These are phyloP conservation scores for Begonia loranthoides DNA, from an alignment of 306 rosid genomes.

Conservation along the genomic window DNA sequence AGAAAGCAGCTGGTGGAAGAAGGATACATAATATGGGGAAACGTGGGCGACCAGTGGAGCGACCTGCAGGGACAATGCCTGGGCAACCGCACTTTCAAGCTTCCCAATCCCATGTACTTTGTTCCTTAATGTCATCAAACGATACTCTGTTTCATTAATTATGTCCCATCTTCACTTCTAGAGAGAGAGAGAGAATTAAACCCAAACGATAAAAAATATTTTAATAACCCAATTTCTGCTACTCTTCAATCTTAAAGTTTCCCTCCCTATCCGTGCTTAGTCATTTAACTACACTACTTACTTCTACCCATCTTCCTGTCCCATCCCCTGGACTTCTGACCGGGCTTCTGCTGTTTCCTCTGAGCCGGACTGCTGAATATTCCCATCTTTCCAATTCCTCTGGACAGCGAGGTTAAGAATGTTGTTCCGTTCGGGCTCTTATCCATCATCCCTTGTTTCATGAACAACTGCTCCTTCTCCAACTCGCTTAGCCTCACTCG, in stretches of 20 bases:
- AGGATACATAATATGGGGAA: constrained; percentile 81
- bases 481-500: constrained; percentile 79
- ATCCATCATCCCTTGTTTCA: constrained; percentile 78
- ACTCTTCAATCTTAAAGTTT: too few species aligned
- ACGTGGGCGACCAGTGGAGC: constrained; percentile 93
- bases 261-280: too few species aligned
- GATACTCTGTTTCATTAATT: too few species aligned
- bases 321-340: not conserved
- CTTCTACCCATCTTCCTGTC: not conserved
- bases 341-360: constrained; percentile 43
- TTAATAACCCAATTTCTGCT: too few species aligned
- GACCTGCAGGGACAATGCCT: constrained; percentile 58
- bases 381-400: constrained; percentile 65
- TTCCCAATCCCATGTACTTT: constrained; percentile 90
- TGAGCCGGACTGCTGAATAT: constrained; percentile 52
- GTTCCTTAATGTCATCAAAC: constrained; percentile 26
- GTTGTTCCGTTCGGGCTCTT: constrained; percentile 57
- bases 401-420: constrained; percentile 62
- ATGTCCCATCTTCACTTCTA: too few species aligned
- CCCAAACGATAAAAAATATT: too few species aligned
- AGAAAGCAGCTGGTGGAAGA: constrained; percentile 40
- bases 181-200: too few species aligned
- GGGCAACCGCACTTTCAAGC: constrained; percentile 66
- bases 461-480: constrained; percentile 74
- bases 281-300: too few species aligned